Base-by-base conservation (phyloP, 345 rosid species). In the Ceriops zippeliana region DNA sequence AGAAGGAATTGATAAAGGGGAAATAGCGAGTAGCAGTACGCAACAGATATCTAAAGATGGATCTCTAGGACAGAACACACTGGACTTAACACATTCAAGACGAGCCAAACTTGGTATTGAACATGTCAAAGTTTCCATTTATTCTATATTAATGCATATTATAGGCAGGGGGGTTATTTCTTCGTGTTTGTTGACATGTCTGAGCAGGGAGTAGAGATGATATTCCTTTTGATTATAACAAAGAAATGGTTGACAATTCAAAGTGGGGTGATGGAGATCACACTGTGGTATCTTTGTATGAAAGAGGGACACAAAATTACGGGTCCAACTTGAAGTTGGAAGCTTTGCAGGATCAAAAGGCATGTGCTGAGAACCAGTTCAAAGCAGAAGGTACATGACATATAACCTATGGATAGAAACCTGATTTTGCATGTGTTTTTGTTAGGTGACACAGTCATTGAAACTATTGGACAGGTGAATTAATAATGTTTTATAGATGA, bases 1-100 rank as follows among this genome's bases (percentile, higher is more conserved):
- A 79, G 85, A 87, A 68, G 97, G 85, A 72, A 92, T 96, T 80
- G 90, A 86, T 75, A 83, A 85, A 72, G 99, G 97, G 57, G 96
- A 90, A 20, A 79, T 87, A 28, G 83, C 89, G 61, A 86, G 93
- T 67, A 91, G 97, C 49, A 90, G 93, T 62, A 96, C 96, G 38
- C 86, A 93, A 56, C 97, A 85, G 75, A 70, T 77, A 24, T 70
- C 89, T 11, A 95, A 90, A 83, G 96, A 91, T 73, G 91, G 86
- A 58, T 72, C 86, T 38, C 58, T 60, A 30, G 95, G 89, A 28
- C 67, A 83, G 72, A 87, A 76, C 78, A 46, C 83, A 0, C 57
- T 42, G 2, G 96, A 89, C 62, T 71, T 64, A 62, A 61, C 84
- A 28, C 88, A 83, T 67, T 77, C 90, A 71, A 86, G 89, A 77